phyloP scores from a whole-genome alignment of 148 eudicot species.

The Amaranthus palmeri region DNA sequence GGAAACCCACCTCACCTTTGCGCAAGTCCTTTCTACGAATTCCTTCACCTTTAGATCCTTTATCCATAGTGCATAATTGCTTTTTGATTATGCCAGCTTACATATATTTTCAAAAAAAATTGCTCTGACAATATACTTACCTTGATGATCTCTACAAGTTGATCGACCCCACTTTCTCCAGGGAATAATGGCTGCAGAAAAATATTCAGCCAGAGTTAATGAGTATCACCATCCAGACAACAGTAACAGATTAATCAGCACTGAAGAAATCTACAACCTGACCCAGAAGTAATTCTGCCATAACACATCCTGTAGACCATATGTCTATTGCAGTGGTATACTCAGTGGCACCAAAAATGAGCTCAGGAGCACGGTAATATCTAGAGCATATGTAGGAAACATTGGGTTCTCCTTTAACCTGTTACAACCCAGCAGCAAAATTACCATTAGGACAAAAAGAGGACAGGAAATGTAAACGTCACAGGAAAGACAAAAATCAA shows the following conservation, averaged over 20 bases:
- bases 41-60: not conserved
- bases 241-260: not conserved
- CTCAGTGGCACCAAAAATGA: slow-evolving; percentile 95
- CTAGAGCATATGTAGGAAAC: slow-evolving; percentile 95
- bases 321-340: slow-evolving; percentile 94
- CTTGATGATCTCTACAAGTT: slow-evolving; percentile 94
- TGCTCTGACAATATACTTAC: slow-evolving; percentile 27
- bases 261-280: slow-evolving; percentile 39
- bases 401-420: slow-evolving; percentile 97
- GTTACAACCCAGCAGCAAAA: slow-evolving; percentile 13
- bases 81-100: not conserved
- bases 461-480: slow-evolving; percentile 1
- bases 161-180: slow-evolving; percentile 99
- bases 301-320: slow-evolving; percentile 98
- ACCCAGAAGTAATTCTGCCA: slow-evolving; percentile 97
- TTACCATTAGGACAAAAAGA: not conserved
- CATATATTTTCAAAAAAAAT: not conserved
- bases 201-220: not conserved
- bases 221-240: not conserved
- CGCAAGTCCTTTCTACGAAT: not conserved
- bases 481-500: not conserved
- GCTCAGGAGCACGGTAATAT: slow-evolving; percentile 97
- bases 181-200: slow-evolving; percentile 87
- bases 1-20: not conserved
- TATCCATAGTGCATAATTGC: not conserved